Conservation (phyloP, 2,329 filamentous ascomycete genomes). For the Trichoderma gracile region DNA sequence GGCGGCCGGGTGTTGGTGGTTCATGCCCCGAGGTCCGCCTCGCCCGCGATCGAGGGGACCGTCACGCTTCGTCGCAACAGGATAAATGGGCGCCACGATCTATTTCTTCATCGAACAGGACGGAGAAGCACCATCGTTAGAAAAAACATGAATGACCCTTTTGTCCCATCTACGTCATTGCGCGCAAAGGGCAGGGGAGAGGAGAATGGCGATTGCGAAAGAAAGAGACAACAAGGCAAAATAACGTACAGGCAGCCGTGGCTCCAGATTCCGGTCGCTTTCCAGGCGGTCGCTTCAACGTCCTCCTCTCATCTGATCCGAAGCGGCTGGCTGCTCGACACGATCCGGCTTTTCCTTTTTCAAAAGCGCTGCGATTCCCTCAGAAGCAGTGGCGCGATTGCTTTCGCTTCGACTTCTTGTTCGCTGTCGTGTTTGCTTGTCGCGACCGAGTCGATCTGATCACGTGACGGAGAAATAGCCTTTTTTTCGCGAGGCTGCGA, state of each 20-base stretch:
- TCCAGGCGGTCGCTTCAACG: constrained; percentile 31
- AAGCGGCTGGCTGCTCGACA: constrained; percentile 29
- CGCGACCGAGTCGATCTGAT: constrained; percentile 34
- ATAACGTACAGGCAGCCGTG: constrained; percentile 39
- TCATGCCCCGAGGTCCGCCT: constrained; percentile 59
- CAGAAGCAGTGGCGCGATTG: constrained; percentile 21
- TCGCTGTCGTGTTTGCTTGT: constrained; percentile 26
- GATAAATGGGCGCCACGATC: constrained; percentile 59
- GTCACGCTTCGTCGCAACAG: constrained; percentile 51
- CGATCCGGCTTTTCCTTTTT: constrained; percentile 27
- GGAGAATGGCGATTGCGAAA: constrained; percentile 13
- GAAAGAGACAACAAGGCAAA: background rate
- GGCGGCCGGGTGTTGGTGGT: constrained; percentile 50
- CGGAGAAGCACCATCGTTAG: background rate
- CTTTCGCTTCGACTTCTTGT: constrained; percentile 26
- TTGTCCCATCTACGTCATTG: constrained; percentile 33
- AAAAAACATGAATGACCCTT: background rate
- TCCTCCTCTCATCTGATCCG: constrained; percentile 35
- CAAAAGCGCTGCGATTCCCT: constrained; percentile 29
- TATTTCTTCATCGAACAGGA: constrained; percentile 23
- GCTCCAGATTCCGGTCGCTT: constrained; percentile 34
- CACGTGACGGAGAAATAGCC: constrained; percentile 36
- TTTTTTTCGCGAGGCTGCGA: constrained; percentile 28
- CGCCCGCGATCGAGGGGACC: constrained; percentile 58
- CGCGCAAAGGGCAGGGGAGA: constrained; percentile 8